Base-by-base conservation (phyloP, 495 filamentous ascomycete species). In the Platismatia glauca region DNA sequence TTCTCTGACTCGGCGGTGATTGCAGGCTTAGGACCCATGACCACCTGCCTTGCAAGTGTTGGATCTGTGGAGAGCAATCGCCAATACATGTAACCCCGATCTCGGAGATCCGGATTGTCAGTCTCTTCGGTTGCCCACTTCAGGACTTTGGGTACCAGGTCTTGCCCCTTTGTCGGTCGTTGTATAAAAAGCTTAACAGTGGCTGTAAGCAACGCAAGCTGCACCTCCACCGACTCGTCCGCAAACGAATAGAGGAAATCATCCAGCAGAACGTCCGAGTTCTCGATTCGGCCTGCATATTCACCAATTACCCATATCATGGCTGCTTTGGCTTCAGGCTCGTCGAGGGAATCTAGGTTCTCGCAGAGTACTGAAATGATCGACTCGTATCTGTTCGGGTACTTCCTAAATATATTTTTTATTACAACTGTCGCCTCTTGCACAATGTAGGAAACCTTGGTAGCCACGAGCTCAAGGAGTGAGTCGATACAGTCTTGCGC, bases 381-480 rank as follows among this genome's bases (percentile, higher is more conserved):
- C 62, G 86, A 89, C 75, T 99, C 94, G 73, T 99, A 99, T 71
- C 95, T 88, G 71, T 97, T 96, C 7, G 94, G 94, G 72, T 99
- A 99, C 74, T 97, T 97, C 63, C 94, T 85, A 82, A 99, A 97
- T 70, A 99, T 97, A 73, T 99, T 97, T 66, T 91, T 87, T 69
- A 99, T 99, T 24, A 99, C 94, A 31, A 99, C 94, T 0, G 95
- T 99, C n/a, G 94, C 94, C 76, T 99, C 94, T 74, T 99, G 94
- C 7, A 99, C 94, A 59, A 99, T 97, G 72, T 99, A 99, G n/a
- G 89, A 91, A 55, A 99, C 89, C 75, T 97, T 97, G n/a, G 94
- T 97, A 27, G 91, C 85, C 16, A 99, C 94, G 29, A 99, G 82
- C 57, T 97, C 91, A 35, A 99, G 82, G 0, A 99, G 79, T 11